Evolutionary conservation across 805 yeast genomes (phyloP).

Genomic region (Peterozyma xylosa): DNA sequence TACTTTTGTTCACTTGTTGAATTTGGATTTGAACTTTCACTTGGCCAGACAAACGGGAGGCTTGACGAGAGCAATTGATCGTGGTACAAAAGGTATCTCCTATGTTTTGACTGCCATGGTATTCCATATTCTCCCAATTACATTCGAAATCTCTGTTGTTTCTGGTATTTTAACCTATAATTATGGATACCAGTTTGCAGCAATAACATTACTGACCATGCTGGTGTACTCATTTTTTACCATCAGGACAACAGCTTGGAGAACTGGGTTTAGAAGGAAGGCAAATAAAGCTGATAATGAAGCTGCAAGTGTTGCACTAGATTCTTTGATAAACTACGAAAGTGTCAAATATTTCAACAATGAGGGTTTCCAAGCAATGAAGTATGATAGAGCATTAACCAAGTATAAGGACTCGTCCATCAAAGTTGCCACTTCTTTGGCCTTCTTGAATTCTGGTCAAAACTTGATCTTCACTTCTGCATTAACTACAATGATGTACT

Average conservation of each 20-base stretch:
- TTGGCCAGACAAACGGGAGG: constrained; percentile 93
- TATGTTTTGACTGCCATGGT: constrained; percentile 93
- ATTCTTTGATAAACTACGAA: constrained; percentile 89
- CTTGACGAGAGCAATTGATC: constrained; percentile 88
- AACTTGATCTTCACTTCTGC: constrained; percentile 80
- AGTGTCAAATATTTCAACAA: constrained; percentile 93
- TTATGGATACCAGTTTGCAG: constrained; percentile 84
- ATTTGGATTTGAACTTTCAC: constrained; percentile 85
- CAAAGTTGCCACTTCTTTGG: constrained; percentile 78
- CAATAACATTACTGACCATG: constrained; percentile 84
- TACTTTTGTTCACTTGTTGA: constrained; percentile 77
- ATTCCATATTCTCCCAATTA: constrained; percentile 90
- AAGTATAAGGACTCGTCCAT: constrained; percentile 70
- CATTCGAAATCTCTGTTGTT: constrained; percentile 87
- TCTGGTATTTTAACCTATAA: constrained; percentile 92
- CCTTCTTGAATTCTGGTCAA: constrained; percentile 74
- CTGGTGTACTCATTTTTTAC: constrained; percentile 82
- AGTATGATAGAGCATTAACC: constrained; percentile 68
- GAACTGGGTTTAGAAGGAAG: constrained; percentile 82
- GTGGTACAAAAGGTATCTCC: constrained; percentile 96
- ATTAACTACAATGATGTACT: constrained; percentile 93
- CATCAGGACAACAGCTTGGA: constrained; percentile 90
- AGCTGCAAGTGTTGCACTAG: constrained; percentile 93
- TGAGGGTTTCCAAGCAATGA: constrained; percentile 69
- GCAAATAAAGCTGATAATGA: constrained; percentile 92